Evolutionary conservation across 2,329 filamentous ascomycete genomes (phyloP).

Genomic region (Stemphylium beticola): DNA sequence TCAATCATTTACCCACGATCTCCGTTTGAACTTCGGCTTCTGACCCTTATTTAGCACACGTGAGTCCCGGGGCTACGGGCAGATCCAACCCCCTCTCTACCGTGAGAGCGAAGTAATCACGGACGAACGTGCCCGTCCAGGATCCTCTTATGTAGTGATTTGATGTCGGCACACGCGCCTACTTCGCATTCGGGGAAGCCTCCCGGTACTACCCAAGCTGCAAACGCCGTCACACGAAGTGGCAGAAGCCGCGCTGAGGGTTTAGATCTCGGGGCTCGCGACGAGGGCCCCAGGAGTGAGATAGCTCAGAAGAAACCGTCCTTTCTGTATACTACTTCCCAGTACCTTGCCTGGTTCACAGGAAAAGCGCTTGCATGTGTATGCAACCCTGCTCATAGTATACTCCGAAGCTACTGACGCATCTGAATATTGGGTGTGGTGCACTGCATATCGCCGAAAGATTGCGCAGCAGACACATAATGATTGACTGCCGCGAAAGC

Average conservation of each 20-base stretch:
- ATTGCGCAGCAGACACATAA: conserved; percentile 1
- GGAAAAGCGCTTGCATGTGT: neutral
- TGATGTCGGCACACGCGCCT: conserved; percentile 13
- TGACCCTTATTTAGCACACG: conserved; percentile 14
- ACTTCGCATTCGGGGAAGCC: conserved; percentile 11
- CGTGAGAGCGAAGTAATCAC: conserved; percentile 9
- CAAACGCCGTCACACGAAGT: conserved; percentile 10
- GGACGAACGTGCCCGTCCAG: conserved; percentile 7
- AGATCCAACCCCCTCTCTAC: conserved; percentile 12
- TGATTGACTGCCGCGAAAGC: conserved; percentile 1
- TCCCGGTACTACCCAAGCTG: conserved; percentile 9
- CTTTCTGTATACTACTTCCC: conserved; percentile 2
- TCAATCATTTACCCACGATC: conserved; percentile 21
- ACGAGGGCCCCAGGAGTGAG: neutral
- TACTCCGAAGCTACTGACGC: conserved; percentile 33
- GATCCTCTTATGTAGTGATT: conserved; percentile 3
- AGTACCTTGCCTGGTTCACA: neutral
- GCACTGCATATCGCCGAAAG: conserved; percentile 15
- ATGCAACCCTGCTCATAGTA: conserved; percentile 21
- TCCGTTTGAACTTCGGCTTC: conserved; percentile 25
- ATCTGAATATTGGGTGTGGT: conserved; percentile 23
- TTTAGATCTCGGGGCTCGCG: conserved; percentile 2
- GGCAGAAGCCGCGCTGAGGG: neutral
- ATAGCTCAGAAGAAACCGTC: neutral
- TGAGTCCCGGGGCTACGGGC: conserved; percentile 21